Conservation (phyloP, 2,329 filamentous ascomycete species). For the Fusarium sp. region DNA sequence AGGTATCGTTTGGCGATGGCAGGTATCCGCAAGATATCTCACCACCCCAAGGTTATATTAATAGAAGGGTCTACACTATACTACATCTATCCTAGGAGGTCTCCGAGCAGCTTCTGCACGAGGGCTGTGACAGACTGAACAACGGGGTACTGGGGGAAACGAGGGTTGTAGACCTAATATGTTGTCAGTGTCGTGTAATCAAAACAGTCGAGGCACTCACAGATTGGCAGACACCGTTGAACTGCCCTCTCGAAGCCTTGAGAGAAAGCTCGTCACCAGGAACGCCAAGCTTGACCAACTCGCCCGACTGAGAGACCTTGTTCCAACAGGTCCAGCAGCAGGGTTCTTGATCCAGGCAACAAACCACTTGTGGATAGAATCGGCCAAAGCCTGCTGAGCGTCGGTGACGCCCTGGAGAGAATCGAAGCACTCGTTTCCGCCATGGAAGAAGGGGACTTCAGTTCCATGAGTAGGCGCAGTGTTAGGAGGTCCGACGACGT, state of each 20-base stretch:
- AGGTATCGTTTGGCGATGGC: not conserved
- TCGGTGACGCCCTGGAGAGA: slow-evolving; percentile 49
- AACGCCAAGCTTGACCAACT: slow-evolving; percentile 38
- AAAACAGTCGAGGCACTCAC: slow-evolving; percentile 8
- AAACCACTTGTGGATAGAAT: slow-evolving; percentile 57
- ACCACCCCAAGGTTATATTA: not conserved
- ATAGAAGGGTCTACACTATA: too few species aligned
- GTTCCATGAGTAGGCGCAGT: slow-evolving; percentile 44
- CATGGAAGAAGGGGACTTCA: slow-evolving; percentile 59
- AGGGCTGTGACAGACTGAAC: slow-evolving; percentile 16
- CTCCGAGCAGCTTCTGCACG: not conserved
- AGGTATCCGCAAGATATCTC: not conserved
- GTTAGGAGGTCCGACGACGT: slow-evolving; percentile 49
- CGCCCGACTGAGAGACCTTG: slow-evolving; percentile 37
- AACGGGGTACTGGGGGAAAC: slow-evolving; percentile 12
- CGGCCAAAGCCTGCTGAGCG: slow-evolving; percentile 55
- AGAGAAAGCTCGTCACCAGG: slow-evolving; percentile 36
- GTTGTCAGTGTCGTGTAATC: not conserved
- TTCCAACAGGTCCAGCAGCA: slow-evolving; percentile 55
- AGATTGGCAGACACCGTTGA: slow-evolving; percentile 35
- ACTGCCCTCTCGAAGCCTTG: slow-evolving; percentile 17
- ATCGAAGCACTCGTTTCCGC: slow-evolving; percentile 57
- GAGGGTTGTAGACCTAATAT: slow-evolving; percentile 18
- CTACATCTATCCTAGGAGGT: not conserved
- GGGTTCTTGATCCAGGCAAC: slow-evolving; percentile 59